Evolutionary conservation across 2,329 filamentous ascomycete species (phyloP).

Genomic region (Clonostachys byssicola): DNA sequence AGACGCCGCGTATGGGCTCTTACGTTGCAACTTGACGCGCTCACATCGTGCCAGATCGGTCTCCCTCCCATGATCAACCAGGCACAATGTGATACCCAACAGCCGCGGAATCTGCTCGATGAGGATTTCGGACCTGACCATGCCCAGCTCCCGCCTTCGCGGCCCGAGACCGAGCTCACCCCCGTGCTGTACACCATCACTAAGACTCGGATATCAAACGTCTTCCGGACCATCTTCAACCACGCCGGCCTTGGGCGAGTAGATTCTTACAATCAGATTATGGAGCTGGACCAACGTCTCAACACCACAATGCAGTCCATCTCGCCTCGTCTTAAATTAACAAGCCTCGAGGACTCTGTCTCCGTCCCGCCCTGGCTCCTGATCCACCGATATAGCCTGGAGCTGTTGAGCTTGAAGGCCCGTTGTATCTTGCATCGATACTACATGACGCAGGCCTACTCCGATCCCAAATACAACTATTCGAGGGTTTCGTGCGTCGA

Average conservation of each 20-base stretch:
- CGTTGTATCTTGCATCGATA: conserved; percentile 52
- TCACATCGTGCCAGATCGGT: conserved; percentile 61
- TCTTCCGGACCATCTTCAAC: neutral
- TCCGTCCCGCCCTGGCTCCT: conserved; percentile 38
- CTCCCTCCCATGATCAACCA: conserved; percentile 53
- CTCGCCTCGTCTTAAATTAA: conserved; percentile 42
- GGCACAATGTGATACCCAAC: conserved; percentile 4
- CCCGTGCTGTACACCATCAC: no score
- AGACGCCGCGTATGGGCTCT: conserved; percentile 42
- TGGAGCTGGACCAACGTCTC: conserved; percentile 40
- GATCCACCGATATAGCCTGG: conserved; percentile 49
- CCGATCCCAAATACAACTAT: no score
- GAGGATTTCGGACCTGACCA: conserved; percentile 5
- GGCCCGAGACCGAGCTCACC: conserved; percentile 10
- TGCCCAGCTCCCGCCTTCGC: conserved; percentile 2
- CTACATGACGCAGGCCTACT: conserved; percentile 35
- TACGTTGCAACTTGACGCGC: conserved; percentile 50
- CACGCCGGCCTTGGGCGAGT: neutral
- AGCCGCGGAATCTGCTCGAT: conserved; percentile 7
- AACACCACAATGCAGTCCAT: conserved; percentile 37
- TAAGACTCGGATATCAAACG: neutral
- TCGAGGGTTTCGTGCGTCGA: no score
- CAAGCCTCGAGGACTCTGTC: conserved; percentile 40
- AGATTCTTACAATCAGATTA: conserved; percentile 28
- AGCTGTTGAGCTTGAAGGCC: conserved; percentile 47